Base-by-base conservation (phyloP, 2,329 filamentous ascomycete genomes). In the Beauveria brongniartii region DNA sequence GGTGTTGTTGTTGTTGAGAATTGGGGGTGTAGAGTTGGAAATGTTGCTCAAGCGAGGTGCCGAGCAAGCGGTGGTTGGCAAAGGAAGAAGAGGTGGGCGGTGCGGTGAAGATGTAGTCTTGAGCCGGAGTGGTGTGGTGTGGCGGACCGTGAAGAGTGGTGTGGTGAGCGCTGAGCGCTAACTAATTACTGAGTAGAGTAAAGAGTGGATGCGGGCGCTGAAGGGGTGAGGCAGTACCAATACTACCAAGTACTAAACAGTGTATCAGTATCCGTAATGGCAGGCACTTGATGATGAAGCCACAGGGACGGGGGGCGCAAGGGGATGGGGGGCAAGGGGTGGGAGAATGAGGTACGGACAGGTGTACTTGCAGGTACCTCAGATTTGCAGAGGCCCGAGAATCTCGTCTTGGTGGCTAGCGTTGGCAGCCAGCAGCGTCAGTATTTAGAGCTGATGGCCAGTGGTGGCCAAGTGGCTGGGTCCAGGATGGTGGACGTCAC, bases 21-120 rank as follows among this genome's bases (percentile, higher is more conserved):
- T 61, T 47, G 58, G 12, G 30, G 58, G 28, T 44, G 41, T 28
- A 16, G 34, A 48, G 18, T 18, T 50, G 28, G 28, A 48, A 26
- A 55, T 61, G 58, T 48, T 44, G 58, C 50, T 54, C 51, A 55
- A 55, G 58, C 50, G 51, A 61, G 44, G 58, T 54, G 58, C 58
- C 57, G 57, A 59, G 50, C 57, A 51, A 59, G 57, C 57, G 57
- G 57, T 59, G 57, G 57, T 59, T 46, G 57, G 48, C 48, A 10
- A 50, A 54, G 41, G 57, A 55, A 10, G 58, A 54, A 47, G 58
- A 61, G 51, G 58, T 43, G 58, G 58, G 58, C 44, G 51, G 40
- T 61, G 58, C 58, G 58, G 50, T 61, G 58, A 61, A 61, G 58
- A 61, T 61, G 58, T 61, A 61, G 46, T 59, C 58, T 41, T 26